phyloP scores from a whole-genome alignment of 305 asterid genomes.

The Fraxinus xanthoxyloides region DNA sequence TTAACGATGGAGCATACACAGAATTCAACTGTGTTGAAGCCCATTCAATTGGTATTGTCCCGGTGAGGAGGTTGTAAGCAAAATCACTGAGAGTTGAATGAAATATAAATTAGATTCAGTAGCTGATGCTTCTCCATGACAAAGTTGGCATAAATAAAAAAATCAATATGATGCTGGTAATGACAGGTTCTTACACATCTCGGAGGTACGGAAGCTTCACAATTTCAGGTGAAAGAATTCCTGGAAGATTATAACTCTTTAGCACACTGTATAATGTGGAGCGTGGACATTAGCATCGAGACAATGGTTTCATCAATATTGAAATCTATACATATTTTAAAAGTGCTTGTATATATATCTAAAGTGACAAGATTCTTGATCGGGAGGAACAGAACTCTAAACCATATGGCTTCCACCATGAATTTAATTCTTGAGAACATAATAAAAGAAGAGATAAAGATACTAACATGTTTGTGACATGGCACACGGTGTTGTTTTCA shows the following conservation, averaged over 20 bases:
- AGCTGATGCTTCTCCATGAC: conserved; percentile 1
- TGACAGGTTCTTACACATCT: conserved; percentile 51
- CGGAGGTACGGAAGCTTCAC: conserved; percentile 62
- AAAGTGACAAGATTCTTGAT: not conserved
- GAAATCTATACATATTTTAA: not conserved
- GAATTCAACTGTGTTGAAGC: conserved; percentile 48
- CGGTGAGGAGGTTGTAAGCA: conserved; percentile 77
- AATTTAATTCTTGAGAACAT: conserved; percentile 10
- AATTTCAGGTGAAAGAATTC: conserved; percentile 65
- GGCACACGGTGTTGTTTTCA: conserved; percentile 52
- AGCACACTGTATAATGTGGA: conserved; percentile 52
- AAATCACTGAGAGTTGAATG: conserved; percentile 56
- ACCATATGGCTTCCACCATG: not conserved
- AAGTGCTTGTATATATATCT: not conserved
- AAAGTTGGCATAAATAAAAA: conserved; percentile 8
- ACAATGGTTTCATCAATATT: not conserved
- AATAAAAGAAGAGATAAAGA: conserved; percentile 12
- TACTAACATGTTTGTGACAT: conserved; percentile 59
- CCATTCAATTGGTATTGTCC: conserved; percentile 86
- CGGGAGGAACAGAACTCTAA: not conserved
- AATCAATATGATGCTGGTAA: conserved; percentile 6
- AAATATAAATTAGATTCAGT: conserved; percentile 6
- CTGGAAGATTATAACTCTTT: conserved; percentile 72
- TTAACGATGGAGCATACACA: conserved; percentile 47
- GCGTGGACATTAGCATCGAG: not conserved